Conservation (phyloP, 139 green algal species). For the Coelastrella sp. region DNA sequence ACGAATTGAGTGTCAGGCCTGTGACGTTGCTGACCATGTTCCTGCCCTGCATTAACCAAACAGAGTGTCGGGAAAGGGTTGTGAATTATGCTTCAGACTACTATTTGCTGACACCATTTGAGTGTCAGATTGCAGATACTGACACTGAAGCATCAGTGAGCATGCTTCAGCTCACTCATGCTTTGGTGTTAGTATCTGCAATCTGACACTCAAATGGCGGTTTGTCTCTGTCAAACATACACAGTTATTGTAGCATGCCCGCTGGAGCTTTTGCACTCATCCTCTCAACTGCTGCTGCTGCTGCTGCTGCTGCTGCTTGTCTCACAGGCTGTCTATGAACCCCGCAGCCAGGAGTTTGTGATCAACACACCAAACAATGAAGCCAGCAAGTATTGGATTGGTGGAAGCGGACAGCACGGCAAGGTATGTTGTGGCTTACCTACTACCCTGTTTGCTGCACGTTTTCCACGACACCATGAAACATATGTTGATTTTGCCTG, state of each 20-base stretch:
- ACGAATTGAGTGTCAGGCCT: too few relatives aligned
- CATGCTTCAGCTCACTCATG: neutral
- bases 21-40: too few relatives aligned
- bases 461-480: neutral
- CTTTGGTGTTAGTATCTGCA: neutral
- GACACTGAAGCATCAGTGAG: neutral
- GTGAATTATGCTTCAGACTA: too few relatives aligned
- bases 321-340: constrained; percentile 83
- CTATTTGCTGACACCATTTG: too few relatives aligned
- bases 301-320: neutral
- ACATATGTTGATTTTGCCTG: neutral
- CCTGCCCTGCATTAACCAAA: too few relatives aligned
- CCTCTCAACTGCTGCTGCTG: neutral
- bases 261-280: too few relatives aligned
- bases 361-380: constrained; percentile 88
- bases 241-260: too few relatives aligned
- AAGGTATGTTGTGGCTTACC: constrained; percentile 59
- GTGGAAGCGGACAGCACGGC: constrained; percentile 67
- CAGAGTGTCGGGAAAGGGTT: too few relatives aligned
- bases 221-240: neutral
- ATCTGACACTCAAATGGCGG: neutral
- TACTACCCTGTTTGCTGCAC: neutral
- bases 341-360: constrained; percentile 76
- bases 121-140: neutral
- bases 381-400: constrained; percentile 84